A percentile compares a stretch with the other conserved stretches of the same genome.
These are phyloP conservation scores for Hypoxylon intermedium DNA, from an alignment of 495 filamentous ascomycete species.

Conservation along the genomic window DNA sequence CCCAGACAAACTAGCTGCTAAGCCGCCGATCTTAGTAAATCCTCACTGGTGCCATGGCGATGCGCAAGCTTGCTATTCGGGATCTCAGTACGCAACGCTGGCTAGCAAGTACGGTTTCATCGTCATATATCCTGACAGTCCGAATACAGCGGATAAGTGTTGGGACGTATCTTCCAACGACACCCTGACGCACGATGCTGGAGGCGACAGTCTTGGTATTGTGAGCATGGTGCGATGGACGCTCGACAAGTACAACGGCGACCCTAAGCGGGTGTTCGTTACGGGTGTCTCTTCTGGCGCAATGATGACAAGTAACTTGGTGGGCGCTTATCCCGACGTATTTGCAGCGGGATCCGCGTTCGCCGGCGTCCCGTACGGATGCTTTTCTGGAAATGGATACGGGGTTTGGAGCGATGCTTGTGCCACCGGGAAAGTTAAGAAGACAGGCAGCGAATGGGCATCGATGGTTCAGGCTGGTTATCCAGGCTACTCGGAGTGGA, in stretches of 20 bases:
- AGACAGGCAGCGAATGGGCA: conserved; percentile 53
- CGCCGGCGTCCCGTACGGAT: conserved; percentile 66
- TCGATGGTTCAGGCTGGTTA: conserved; percentile 55
- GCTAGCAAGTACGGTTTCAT: conserved; percentile 60
- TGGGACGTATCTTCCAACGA: conserved; percentile 66
- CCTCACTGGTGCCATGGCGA: conserved; percentile 61
- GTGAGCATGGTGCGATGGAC: conserved; percentile 66
- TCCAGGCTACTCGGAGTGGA: conserved; percentile 56
- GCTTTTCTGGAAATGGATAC: conserved; percentile 58
- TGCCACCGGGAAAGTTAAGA: conserved; percentile 50
- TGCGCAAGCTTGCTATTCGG: conserved; percentile 43
- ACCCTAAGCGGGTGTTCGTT: conserved; percentile 55
- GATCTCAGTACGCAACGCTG: conserved; percentile 53
- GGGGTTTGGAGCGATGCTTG: conserved; percentile 56
- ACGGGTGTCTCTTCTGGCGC: conserved; percentile 58
- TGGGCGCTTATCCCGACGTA: conserved; percentile 50
- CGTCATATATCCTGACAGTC: conserved; percentile 62
- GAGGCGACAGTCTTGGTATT: conserved; percentile 65
- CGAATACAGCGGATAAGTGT: conserved; percentile 54
- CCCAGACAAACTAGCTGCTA: conserved; percentile 57
- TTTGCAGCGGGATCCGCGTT: conserved; percentile 59
- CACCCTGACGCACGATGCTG: conserved; percentile 63
- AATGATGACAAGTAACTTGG: conserved; percentile 57
- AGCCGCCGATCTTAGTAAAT: conserved; percentile 63
- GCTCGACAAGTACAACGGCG: conserved; percentile 51